Base-by-base conservation (phyloP, 1,284 basidiomycete species). In the Pseudozyma sp. region DNA sequence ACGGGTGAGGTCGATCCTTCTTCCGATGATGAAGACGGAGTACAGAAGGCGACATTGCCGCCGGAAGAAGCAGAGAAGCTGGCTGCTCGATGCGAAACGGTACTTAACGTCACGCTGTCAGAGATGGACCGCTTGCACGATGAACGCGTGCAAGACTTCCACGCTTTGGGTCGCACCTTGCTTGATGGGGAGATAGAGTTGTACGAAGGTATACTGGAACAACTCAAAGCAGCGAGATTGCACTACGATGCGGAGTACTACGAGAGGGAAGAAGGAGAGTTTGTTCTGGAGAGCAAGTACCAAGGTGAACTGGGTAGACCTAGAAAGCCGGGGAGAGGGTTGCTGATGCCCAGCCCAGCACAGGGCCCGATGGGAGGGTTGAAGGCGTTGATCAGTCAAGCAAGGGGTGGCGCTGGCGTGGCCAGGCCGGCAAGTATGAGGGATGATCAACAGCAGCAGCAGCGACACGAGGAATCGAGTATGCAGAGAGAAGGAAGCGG, bases 71-170 rank as follows among this genome's bases (percentile, higher is more conserved):
- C 67, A 1, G 75, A 78, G 11, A 90, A 91, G 16, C 85, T 91
- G 66, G 89, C 90, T 1, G 87, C 90, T 3, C 89, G 93, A 18
- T 94, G 92, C 83, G 93, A 95, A 85, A 94, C 93, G 0, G 92
- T 94, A 8, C 86, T 95, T 25, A 94, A 94, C 83, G 90, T 90
- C 4, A 93, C 93, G 0, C 91, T 93, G 89, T 92, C 92, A 4
- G 93, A 94, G 86, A 90, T 94, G 88, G 91, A 93, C 61, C 90
- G 76, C 0, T 36, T 79, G 3, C 78, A 81, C 51, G 45, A 53
- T 5, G 76, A 85, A 39, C 59, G 81, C 4, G 65, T 64, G 8
- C 66, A 78, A 54, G 81, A 84, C 54, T 80, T 62, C 59, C 67
- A 70, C 18, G 60, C 73, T 8, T 56, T 77, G 5, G 75, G 74